A percentile compares a stretch with the other conserved stretches of the same genome.
phyloP scores from a whole-genome alignment of 495 filamentous ascomycete genomes.

The Thozetella sp. region DNA sequence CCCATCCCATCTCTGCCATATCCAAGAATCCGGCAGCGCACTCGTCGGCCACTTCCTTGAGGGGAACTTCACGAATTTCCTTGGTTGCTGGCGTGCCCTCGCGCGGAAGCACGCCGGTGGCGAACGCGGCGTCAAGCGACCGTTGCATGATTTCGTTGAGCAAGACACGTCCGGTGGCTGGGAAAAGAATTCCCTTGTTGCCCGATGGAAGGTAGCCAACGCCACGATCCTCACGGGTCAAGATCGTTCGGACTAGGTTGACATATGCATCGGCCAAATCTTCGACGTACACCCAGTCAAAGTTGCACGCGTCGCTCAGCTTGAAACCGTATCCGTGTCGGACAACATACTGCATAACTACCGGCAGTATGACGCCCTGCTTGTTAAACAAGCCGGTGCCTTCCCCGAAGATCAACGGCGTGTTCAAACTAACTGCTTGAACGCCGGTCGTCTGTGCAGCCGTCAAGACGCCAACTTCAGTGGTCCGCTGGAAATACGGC shows the following conservation, averaged over 20 bases:
- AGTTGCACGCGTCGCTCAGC: conserved; percentile 8
- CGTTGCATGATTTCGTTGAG: conserved; percentile 4
- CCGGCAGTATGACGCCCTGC: conserved; percentile 7
- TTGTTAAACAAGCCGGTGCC: conserved; percentile 7
- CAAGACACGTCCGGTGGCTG: neutral
- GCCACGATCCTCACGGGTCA: neutral
- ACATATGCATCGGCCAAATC: conserved; percentile 6
- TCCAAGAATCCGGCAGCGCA: conserved; percentile 1
- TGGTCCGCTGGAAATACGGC: conserved; percentile 5
- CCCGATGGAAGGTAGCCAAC: neutral
- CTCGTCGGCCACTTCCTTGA: conserved; percentile 7
- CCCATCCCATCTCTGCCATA: conserved; percentile 6
- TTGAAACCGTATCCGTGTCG: conserved; percentile 76
- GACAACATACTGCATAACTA: conserved; percentile 46
- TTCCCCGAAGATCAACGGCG: conserved; percentile 6
- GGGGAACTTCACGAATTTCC: neutral
- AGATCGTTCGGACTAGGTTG: conserved; percentile 1
- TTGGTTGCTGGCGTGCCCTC: conserved; percentile 3
- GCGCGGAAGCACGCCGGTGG: neutral
- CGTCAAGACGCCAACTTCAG: conserved; percentile 6
- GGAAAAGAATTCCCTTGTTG: conserved; percentile 4
- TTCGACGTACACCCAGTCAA: conserved; percentile 10
- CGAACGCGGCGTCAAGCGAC: conserved; percentile 2
- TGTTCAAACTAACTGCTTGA: conserved; percentile 4
- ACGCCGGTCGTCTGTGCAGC: conserved; percentile 3